Conservation (phyloP, 352 stramenopile species). For the Phytophthora sp. region DNA sequence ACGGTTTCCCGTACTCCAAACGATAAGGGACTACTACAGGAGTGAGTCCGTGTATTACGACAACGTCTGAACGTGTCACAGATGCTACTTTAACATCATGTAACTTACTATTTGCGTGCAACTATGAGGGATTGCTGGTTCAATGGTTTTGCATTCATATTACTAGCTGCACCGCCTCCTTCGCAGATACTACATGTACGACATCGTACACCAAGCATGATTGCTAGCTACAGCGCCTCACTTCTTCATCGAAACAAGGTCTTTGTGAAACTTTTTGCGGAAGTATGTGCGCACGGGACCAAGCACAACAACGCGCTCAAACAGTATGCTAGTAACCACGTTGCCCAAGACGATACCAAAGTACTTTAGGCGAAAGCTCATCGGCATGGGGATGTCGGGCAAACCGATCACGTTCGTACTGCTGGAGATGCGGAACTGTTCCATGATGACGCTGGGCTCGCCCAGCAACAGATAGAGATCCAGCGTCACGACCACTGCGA, state of each 20-base stretch:
- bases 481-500: slow-evolving; percentile 25
- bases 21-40: too few relatives aligned
- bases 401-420: slow-evolving; percentile 57
- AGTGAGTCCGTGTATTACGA: too few relatives aligned
- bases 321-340: slow-evolving; percentile 33
- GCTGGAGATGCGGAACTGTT: slow-evolving; percentile 58
- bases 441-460: slow-evolving; percentile 40
- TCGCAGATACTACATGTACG: too few relatives aligned
- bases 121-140: too few relatives aligned
- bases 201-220: too few relatives aligned
- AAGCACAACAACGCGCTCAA: slow-evolving; percentile 44
- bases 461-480: slow-evolving; percentile 54
- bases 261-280: slow-evolving; percentile 40
- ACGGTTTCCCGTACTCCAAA: too few relatives aligned
- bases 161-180: too few relatives aligned
- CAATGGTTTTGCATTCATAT: too few relatives aligned
- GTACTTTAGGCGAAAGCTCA: slow-evolving; percentile 44
- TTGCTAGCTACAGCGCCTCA: too few relatives aligned
- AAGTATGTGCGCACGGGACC: slow-evolving; percentile 43
- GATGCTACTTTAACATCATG: too few relatives aligned
- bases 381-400: slow-evolving; percentile 48
- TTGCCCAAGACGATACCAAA: slow-evolving; percentile 39
- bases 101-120: too few relatives aligned
- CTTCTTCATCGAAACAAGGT: slow-evolving; percentile 35
- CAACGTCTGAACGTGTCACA: too few relatives aligned